Conservation (phyloP, 83 land plant species). For the Picea abies region DNA sequence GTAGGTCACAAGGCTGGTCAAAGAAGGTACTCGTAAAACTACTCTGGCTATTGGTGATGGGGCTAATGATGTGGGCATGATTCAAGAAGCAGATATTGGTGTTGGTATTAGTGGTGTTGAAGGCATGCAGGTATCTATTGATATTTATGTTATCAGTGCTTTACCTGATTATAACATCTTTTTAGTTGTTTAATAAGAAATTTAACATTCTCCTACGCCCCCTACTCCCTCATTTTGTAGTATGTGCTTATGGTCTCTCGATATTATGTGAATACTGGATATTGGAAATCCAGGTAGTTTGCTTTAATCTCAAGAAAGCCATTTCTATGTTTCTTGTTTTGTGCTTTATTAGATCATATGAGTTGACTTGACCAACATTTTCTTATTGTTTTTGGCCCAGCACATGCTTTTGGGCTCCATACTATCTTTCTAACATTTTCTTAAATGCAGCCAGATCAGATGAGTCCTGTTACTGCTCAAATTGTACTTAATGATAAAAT, state of each 20-base stretch:
- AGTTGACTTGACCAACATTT: neutral
- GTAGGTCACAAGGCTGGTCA: constrained; percentile 80
- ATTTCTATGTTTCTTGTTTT: neutral
- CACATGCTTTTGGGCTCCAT: neutral
- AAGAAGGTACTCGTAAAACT: constrained; percentile 72
- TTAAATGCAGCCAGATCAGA: neutral
- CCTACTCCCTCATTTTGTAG: neutral
- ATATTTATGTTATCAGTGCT: neutral
- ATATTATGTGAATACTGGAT: constrained; percentile 1
- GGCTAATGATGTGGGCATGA: constrained; percentile 93
- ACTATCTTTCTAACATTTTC: neutral
- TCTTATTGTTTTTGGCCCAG: neutral
- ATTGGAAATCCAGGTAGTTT: neutral
- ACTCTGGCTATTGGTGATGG: constrained; percentile 90
- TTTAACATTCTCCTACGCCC: neutral
- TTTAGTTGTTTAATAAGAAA: neutral
- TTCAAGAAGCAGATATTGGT: constrained; percentile 89
- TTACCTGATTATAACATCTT: neutral
- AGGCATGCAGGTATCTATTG: constrained; percentile 72
- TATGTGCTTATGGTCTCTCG: neutral
- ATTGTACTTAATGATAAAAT: no score
- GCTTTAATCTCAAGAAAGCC: neutral
- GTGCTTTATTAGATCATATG: no score
- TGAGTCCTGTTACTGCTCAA: neutral
- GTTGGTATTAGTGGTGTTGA: constrained; percentile 88